Conservation (phyloP, 495 filamentous ascomycete species). For the Geoglossum glabrum region DNA sequence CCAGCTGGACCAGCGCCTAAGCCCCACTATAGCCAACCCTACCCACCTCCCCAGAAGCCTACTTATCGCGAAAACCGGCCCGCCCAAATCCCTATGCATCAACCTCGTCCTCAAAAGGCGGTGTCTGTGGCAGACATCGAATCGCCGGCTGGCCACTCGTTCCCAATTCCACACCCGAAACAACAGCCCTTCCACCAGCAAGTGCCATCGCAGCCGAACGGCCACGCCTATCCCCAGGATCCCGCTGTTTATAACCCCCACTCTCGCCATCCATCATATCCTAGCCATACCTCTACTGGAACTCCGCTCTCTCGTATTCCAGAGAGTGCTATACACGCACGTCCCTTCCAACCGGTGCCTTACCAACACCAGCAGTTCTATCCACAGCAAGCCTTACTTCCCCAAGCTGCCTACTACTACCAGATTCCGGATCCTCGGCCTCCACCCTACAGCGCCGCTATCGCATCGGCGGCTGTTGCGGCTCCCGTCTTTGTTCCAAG, state of each 20-base stretch:
- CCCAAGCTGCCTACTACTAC: slow-evolving; percentile 4
- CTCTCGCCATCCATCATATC: slow-evolving; percentile 49
- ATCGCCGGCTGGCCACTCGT: slow-evolving; percentile 49
- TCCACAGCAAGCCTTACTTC: slow-evolving; percentile 10
- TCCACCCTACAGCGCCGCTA: background rate
- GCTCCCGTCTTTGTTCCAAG: slow-evolving; percentile 38
- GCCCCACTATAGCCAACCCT: slow-evolving; percentile 25
- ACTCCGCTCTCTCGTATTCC: slow-evolving; percentile 90
- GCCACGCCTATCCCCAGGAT: slow-evolving; percentile 30
- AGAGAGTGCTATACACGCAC: slow-evolving; percentile 81
- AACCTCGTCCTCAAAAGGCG: slow-evolving; percentile 85
- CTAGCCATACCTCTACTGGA: slow-evolving; percentile 53
- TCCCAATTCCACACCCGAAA: slow-evolving; percentile 49
- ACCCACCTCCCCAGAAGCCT: slow-evolving; percentile 49
- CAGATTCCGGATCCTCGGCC: background rate
- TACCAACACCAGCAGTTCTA: slow-evolving; percentile 49
- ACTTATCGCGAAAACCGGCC: slow-evolving; percentile 59
- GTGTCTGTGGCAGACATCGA: slow-evolving; percentile 92
- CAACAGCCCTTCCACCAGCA: slow-evolving; percentile 85
- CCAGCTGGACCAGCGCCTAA: slow-evolving; percentile 30
- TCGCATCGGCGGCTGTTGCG: slow-evolving; percentile 20
- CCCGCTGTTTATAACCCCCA: slow-evolving; percentile 30
- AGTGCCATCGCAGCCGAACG: slow-evolving; percentile 48
- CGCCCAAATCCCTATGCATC: slow-evolving; percentile 71
- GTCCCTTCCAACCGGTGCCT: slow-evolving; percentile 67